These are phyloP conservation scores for Leccinum uliginosum DNA, from an alignment of 768 basidiomycete genomes.

Conservation along the genomic window DNA sequence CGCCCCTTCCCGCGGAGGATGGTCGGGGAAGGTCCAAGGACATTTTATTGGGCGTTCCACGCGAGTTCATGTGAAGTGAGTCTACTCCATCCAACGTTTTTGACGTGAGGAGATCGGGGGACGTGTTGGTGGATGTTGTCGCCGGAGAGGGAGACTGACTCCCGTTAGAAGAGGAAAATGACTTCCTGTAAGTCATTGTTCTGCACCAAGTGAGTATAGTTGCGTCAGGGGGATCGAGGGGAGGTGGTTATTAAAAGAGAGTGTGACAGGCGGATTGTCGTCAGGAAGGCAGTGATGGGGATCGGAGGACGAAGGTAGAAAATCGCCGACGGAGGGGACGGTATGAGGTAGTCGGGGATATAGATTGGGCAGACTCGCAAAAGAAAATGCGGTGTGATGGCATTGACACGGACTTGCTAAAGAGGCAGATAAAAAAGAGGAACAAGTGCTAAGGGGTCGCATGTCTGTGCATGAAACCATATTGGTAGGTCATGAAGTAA, in stretches of 20 bases:
- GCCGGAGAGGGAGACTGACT: slow-evolving; percentile 49
- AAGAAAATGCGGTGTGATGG: slow-evolving; percentile 29
- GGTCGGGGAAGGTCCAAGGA: slow-evolving; percentile 50
- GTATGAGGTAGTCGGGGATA: slow-evolving; percentile 27
- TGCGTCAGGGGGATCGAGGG: slow-evolving; percentile 21
- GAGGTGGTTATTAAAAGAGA: slow-evolving; percentile 26
- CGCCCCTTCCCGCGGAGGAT: slow-evolving; percentile 60
- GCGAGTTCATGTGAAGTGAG: slow-evolving; percentile 16
- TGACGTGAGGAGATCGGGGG: slow-evolving; percentile 40
- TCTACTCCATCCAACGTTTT: slow-evolving; percentile 33
- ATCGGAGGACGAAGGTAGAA: slow-evolving; percentile 25
- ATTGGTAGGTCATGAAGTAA: slow-evolving; percentile 30
- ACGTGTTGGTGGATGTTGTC: slow-evolving; percentile 39
- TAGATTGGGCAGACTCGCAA: slow-evolving; percentile 24
- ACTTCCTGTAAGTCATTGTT: slow-evolving; percentile 48
- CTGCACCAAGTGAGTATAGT: slow-evolving; percentile 11
- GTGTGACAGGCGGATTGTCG: slow-evolving; percentile 16
- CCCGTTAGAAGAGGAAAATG: slow-evolving; percentile 46
- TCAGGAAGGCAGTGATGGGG: slow-evolving; percentile 22
- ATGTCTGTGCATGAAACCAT: slow-evolving; percentile 31
- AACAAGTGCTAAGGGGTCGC: slow-evolving; percentile 25
- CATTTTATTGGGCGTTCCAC: slow-evolving; percentile 44
- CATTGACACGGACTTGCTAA: slow-evolving; percentile 26
- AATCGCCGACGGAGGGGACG: slow-evolving; percentile 25
- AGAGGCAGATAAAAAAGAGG: slow-evolving; percentile 22